A percentile compares a stretch with the other conserved stretches of the same genome.
Conservation (phyloP, 352 stramenopile species). For the Poterioochromonas sp. region DNA sequence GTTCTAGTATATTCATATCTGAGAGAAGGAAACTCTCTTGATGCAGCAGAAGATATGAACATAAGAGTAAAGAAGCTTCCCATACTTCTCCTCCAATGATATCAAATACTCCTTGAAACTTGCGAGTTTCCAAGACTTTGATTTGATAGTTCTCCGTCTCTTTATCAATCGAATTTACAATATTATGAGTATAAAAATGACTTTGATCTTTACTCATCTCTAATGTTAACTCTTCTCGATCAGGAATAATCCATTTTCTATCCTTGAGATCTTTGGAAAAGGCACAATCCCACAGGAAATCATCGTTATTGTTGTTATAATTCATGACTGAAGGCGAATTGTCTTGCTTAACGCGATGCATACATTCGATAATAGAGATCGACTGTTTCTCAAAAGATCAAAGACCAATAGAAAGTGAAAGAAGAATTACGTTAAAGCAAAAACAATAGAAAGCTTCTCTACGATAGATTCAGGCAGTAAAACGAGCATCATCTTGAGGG, state of each 20-base stretch:
- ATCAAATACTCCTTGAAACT: background rate
- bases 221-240: background rate
- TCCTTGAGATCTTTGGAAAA: background rate
- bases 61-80: background rate
- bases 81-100: background rate
- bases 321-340: too few species aligned
- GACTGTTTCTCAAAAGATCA: too few species aligned
- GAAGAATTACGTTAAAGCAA: too few species aligned
- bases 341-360: too few species aligned
- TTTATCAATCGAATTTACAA: background rate
- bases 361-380: too few species aligned
- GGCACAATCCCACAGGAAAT: background rate
- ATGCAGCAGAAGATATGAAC: background rate
- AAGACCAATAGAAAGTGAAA: too few species aligned
- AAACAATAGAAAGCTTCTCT: too few species aligned
- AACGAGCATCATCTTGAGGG: too few species aligned
- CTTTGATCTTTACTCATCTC: background rate
- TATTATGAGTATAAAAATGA: background rate
- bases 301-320: too few species aligned
- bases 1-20: background rate
- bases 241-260: background rate
- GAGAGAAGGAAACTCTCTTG: background rate
- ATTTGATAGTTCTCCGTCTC: background rate
- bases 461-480: too few species aligned
- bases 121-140: background rate